Conservation (phyloP, 768 basidiomycete species). For the Lactarius vividus region DNA sequence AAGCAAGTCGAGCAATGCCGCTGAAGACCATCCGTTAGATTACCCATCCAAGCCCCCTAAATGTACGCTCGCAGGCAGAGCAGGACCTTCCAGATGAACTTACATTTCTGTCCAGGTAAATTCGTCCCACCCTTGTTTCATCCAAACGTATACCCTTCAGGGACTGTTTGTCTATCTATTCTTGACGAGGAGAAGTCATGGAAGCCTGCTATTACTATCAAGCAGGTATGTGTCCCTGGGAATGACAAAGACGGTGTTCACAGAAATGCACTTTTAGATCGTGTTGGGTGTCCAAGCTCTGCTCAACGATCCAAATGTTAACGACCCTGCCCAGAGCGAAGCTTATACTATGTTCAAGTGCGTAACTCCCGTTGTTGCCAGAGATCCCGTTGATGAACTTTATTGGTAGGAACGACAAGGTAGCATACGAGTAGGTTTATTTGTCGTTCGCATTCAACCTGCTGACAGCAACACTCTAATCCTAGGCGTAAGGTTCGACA, state of each 20-base stretch:
- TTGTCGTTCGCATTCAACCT: not conserved
- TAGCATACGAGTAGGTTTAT: constrained; percentile 82
- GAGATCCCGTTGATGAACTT: constrained; percentile 16
- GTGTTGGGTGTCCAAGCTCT: constrained; percentile 94
- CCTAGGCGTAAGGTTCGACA: constrained; percentile 71
- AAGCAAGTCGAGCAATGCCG: not conserved
- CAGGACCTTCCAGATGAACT: constrained; percentile 17
- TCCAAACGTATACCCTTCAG: constrained; percentile 98
- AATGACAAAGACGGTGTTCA: not conserved
- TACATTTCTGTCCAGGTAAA: constrained; percentile 63
- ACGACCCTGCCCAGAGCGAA: constrained; percentile 97
- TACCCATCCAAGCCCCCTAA: constrained; percentile 96
- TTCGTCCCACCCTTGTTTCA: constrained; percentile 95
- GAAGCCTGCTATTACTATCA: constrained; percentile 99
- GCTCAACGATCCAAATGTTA: constrained; percentile 92
- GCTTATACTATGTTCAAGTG: constrained; percentile 99
- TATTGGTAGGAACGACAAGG: constrained; percentile 77
- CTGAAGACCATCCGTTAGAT: constrained; percentile 45
- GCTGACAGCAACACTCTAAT: not conserved
- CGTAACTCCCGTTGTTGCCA: constrained; percentile 35
- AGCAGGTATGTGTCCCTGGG: constrained; percentile 61
- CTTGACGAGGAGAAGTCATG: constrained; percentile 98
- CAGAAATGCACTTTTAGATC: constrained; percentile 52
- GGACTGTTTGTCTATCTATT: constrained; percentile 97
- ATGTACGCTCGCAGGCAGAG: constrained; percentile 49